Percentiles rank a stretch among this genome's conserved stretches.
Conservation (phyloP, 2,329 filamentous ascomycete species). For the Penicillium sp. region DNA sequence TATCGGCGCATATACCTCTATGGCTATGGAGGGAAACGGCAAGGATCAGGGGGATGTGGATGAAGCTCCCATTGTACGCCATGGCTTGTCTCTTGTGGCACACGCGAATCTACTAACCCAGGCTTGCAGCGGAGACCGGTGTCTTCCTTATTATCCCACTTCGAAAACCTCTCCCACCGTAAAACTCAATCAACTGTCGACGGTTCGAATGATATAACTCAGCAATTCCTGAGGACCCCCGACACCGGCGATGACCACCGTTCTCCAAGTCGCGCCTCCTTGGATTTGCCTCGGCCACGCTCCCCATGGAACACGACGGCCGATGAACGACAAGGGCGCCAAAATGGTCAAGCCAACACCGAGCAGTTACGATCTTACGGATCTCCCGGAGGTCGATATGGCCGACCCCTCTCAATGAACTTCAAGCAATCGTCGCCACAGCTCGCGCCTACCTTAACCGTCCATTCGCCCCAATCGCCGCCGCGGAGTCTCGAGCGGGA, state of each 20-base stretch:
- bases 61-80: conserved; percentile 35
- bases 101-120: conserved; percentile 14
- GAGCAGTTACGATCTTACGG: conserved; percentile 25
- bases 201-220: conserved; percentile 28
- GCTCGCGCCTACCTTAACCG: conserved; percentile 39
- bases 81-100: conserved; percentile 9
- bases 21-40: conserved; percentile 35
- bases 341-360: conserved; percentile 21
- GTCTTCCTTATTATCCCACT: conserved; percentile 47
- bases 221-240: conserved; percentile 28
- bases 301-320: conserved; percentile 34
- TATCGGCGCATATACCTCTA: conserved; percentile 22
- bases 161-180: conserved; percentile 43
- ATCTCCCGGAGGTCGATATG: conserved; percentile 57
- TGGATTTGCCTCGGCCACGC: conserved; percentile 40
- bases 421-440: conserved; percentile 38
- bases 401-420: conserved; percentile 43
- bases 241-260: conserved; percentile 30
- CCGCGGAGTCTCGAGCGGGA: conserved; percentile 28
- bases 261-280: conserved; percentile 34
- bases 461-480: conserved; percentile 43
- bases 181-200: conserved; percentile 27
- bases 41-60: conserved; percentile 33
- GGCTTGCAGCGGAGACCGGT: conserved; percentile 40
- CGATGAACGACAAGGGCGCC: conserved; percentile 21